Base-by-base conservation (phyloP, 257 asterid species). In the Mentha longifolia region DNA sequence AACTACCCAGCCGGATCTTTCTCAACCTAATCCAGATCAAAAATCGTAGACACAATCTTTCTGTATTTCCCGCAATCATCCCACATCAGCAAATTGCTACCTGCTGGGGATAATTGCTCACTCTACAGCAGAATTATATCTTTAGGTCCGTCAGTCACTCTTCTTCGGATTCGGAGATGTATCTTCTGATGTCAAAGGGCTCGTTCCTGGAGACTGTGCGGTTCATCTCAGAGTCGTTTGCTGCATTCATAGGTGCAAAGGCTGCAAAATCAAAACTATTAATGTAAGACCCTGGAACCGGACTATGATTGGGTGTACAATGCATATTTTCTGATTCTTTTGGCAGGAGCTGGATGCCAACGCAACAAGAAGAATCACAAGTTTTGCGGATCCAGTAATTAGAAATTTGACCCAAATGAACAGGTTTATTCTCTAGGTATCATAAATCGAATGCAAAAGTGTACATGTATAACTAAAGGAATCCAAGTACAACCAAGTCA, bases 241-340 rank as follows among this genome's bases (percentile, higher is more conserved):
- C 80, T 65, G 82, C 89, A 71, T 66, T 86, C 91, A 91, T 86
- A 12, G 98, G 97, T 25, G 97, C 98, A 86, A 91, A 93, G 35
- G 97, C 97, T 93, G 94, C 83, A 78, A 69, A 39, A 63, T 66
- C 39, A 51, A 77, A 69, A 60, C 6, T 9, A 60, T 55, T 43
- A 68, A 50, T 33, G 75, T 58, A 30, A 80, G 50, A 66, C 16
- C 14, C 35, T 50, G 58, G 22, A 61, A 65, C 15, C n/a, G 10
- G 51, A 74, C 22, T 45, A n/a, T 8, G 59, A 59, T 14, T 28
- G 31, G 31, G 3, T 3, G 31, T 28, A 11, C n/a, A 49, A 35
- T 39, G 51, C 37, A 66, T 35, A 30, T 59, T 41, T 42, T 16
- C 16, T 45, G 1, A 5, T 35, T 35, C 39, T 20, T 51, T 51